Evolutionary conservation across 805 yeast species (phyloP).

Genomic region (Ogataea pilisensis): DNA sequence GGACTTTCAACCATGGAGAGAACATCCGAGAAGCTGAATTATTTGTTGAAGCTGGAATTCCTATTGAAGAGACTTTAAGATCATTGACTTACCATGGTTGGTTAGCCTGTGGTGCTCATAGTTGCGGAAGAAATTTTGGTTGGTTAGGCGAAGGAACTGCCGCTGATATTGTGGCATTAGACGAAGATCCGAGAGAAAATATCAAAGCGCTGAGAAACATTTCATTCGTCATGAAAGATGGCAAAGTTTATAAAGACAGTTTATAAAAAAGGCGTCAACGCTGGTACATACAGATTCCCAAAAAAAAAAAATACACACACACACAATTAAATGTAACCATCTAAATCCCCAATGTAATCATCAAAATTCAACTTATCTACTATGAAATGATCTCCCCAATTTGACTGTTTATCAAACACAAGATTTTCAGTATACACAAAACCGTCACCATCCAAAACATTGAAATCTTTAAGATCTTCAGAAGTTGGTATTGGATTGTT

Average conservation of each 20-base stretch:
- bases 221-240: slow-evolving; percentile 28
- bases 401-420: slow-evolving; percentile 5
- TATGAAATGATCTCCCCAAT: slow-evolving; percentile 12
- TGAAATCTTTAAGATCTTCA: not conserved
- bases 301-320: too few species aligned
- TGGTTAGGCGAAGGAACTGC: slow-evolving; percentile 22
- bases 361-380: slow-evolving; percentile 6
- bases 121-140: slow-evolving; percentile 24
- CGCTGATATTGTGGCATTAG: slow-evolving; percentile 26
- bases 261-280: too few species aligned
- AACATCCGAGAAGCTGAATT: slow-evolving; percentile 27
- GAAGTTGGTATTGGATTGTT: not conserved
- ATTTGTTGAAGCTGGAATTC: slow-evolving; percentile 24
- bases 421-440: not conserved
- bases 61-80: slow-evolving; percentile 17
- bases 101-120: slow-evolving; percentile 26
- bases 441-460: not conserved
- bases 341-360: not conserved
- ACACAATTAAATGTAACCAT: not conserved
- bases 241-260: slow-evolving; percentile 18
- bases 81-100: slow-evolving; percentile 25
- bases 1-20: slow-evolving; percentile 29
- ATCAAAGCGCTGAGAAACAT: slow-evolving; percentile 15
- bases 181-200: slow-evolving; percentile 18
- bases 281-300: too few species aligned